Evolutionary conservation across 768 basidiomycete genomes (phyloP).

Genomic region (Pleurotus sapidus): DNA sequence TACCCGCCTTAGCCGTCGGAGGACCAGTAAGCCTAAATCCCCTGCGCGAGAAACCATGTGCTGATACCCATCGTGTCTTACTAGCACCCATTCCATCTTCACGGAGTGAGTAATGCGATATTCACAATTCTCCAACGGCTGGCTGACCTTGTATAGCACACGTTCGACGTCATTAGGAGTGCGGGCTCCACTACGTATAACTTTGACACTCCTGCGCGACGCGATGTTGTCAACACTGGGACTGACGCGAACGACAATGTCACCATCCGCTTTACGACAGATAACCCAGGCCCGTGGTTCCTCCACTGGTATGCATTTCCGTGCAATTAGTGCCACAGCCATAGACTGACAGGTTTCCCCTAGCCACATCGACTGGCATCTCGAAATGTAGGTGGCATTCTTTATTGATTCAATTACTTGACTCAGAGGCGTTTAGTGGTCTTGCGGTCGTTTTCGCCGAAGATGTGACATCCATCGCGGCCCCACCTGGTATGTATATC

Average conservation of each 20-base stretch:
- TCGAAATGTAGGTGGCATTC: constrained; percentile 19
- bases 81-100: constrained; percentile 7
- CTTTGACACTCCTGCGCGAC: constrained; percentile 34
- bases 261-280: constrained; percentile 47
- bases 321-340: too few relatives aligned
- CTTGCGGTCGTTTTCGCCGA: constrained; percentile 34
- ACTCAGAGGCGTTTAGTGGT: constrained; percentile 8
- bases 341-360: background rate
- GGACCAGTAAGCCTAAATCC: constrained; percentile 15
- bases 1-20: constrained; percentile 23
- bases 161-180: constrained; percentile 38
- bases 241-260: constrained; percentile 27
- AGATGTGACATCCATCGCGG: constrained; percentile 14
- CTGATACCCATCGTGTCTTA: background rate
- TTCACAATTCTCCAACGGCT: background rate
- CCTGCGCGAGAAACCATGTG: background rate
- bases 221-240: constrained; percentile 34
- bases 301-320: constrained; percentile 29
- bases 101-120: constrained; percentile 17
- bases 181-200: constrained; percentile 35
- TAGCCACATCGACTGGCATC: constrained; percentile 13
- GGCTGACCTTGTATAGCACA: constrained; percentile 20
- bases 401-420: background rate
- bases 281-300: constrained; percentile 51
- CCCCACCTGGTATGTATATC: background rate